phyloP scores from a whole-genome alignment of 2,329 filamentous ascomycete species.

The Emericellopsis cladophorae region DNA sequence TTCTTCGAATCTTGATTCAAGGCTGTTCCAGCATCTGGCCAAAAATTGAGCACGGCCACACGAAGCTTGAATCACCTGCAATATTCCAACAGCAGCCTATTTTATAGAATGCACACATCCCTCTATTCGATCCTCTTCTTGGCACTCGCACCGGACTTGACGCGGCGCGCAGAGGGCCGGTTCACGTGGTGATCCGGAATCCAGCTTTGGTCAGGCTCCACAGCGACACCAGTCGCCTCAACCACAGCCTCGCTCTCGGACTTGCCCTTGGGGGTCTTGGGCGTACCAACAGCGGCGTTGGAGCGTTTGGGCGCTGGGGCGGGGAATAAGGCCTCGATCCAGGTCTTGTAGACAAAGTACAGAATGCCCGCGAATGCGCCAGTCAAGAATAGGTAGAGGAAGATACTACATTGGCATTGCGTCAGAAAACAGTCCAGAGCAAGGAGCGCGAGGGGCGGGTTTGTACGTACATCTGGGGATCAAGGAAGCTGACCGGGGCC shows the following conservation, averaged over 20 bases:
- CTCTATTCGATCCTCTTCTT: slow-evolving; percentile 16
- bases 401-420: slow-evolving; percentile 54
- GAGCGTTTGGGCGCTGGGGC: slow-evolving; percentile 56
- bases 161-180: slow-evolving; percentile 60
- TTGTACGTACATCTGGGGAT: slow-evolving; percentile 80
- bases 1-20: no score
- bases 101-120: not conserved
- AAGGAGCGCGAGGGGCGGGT: not conserved
- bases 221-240: slow-evolving; percentile 48
- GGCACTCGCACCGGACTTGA: slow-evolving; percentile 42
- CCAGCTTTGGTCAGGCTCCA: slow-evolving; percentile 78
- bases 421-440: slow-evolving; percentile 19
- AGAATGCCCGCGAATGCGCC: slow-evolving; percentile 65
- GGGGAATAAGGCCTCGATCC: slow-evolving; percentile 92
- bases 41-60: no score
- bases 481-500: slow-evolving; percentile 79
- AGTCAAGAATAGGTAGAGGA: slow-evolving; percentile 88
- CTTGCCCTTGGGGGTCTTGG: slow-evolving; percentile 26
- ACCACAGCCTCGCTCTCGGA: slow-evolving; percentile 56
- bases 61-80: no score
- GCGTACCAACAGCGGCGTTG: slow-evolving; percentile 42
- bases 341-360: slow-evolving; percentile 98
- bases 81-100: no score
- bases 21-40: no score
- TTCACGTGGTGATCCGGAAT: slow-evolving; percentile 84